phyloP scores from a whole-genome alignment of 2,329 filamentous ascomycete genomes.

The Domatiomyces catenatus region DNA sequence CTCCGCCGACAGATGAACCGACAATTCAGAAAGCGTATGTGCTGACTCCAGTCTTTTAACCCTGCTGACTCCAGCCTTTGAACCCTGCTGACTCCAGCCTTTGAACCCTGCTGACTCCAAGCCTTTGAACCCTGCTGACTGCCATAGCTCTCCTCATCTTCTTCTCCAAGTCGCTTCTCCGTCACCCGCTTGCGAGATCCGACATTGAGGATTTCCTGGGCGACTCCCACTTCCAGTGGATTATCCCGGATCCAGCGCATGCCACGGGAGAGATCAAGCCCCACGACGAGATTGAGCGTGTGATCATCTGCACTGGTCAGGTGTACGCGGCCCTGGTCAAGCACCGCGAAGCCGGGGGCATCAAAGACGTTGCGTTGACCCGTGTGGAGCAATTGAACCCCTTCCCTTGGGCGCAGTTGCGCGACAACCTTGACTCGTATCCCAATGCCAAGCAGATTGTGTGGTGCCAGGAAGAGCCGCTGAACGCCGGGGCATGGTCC shows the following conservation, averaged over 20 bases:
- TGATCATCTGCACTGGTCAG: conserved; percentile 88
- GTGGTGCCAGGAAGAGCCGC: conserved; percentile 92
- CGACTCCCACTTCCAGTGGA: conserved; percentile 90
- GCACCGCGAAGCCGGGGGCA: conserved; percentile 70
- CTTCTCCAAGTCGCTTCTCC: conserved; percentile 94
- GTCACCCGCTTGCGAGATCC: conserved; percentile 83
- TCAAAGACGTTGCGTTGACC: conserved; percentile 85
- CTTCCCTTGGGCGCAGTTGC: conserved; percentile 94
- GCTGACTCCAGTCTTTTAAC: no score
- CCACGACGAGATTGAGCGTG: conserved; percentile 77
- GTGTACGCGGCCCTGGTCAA: conserved; percentile 84
- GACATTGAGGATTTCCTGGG: conserved; percentile 79
- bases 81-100: conserved; percentile 13
- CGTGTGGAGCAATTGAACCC: conserved; percentile 96
- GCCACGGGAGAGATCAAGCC: conserved; percentile 52
- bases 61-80: no score
- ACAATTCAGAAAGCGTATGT: conserved; percentile 96
- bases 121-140: conserved; percentile 13
- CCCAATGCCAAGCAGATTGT: conserved; percentile 96
- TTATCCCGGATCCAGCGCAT: conserved; percentile 83
- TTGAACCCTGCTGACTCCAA: conserved; percentile 1
- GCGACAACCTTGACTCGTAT: conserved; percentile 92
- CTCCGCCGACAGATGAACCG: conserved; percentile 95
- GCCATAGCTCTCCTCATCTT: conserved; percentile 71
- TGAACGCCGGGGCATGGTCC: conserved; percentile 93